Evolutionary conservation across 768 basidiomycete species (phyloP).

Genomic region (Lactarius sp.): DNA sequence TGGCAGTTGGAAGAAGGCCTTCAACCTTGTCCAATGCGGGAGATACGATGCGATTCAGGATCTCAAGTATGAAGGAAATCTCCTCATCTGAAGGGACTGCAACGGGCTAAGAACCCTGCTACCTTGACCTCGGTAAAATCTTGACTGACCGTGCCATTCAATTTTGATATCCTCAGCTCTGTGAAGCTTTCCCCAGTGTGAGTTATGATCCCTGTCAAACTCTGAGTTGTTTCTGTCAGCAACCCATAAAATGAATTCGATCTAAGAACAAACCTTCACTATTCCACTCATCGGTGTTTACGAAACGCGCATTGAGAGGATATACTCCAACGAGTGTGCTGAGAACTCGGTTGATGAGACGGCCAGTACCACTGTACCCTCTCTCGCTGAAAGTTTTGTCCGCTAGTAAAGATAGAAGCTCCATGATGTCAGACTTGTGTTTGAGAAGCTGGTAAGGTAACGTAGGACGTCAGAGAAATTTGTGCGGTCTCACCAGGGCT

Average conservation of each 20-base stretch:
- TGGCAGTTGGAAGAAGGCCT: conserved; percentile 47
- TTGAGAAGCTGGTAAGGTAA: conserved; percentile 52
- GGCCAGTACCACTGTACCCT: conserved; percentile 76
- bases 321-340: conserved; percentile 73
- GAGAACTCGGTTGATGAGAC: conserved; percentile 69
- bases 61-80: conserved; percentile 72
- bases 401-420: conserved; percentile 57
- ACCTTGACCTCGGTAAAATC: not conserved
- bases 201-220: conserved; percentile 57
- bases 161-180: conserved; percentile 73
- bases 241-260: not conserved
- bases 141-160: conserved; percentile 75
- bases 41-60: conserved; percentile 61
- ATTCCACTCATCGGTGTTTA: conserved; percentile 79
- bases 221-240: conserved; percentile 34
- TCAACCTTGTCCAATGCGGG: conserved; percentile 70
- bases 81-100: conserved; percentile 63
- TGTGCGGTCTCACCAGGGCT: not conserved
- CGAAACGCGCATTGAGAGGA: conserved; percentile 70
- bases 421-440: conserved; percentile 60
- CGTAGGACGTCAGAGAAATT: conserved; percentile 2
- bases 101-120: conserved; percentile 20
- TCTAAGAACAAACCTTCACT: conserved; percentile 56
- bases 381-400: conserved; percentile 85
- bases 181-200: conserved; percentile 78